Base-by-base conservation (phyloP, 208 protist genomes). In the Trypanosoma congolense region DNA sequence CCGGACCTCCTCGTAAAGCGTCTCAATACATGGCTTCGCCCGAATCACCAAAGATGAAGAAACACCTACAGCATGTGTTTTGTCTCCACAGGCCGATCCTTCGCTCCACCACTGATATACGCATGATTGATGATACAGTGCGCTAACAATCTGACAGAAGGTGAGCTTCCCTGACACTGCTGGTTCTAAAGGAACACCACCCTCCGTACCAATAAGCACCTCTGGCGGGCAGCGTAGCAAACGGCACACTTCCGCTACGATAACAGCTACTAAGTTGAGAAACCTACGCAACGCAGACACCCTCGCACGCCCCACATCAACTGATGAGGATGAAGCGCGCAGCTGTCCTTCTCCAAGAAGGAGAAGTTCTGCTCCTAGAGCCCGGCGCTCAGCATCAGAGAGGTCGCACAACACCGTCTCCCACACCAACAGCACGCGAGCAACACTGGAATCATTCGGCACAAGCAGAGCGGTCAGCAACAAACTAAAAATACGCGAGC, bases 21-120 rank as follows among this genome's bases (percentile, higher is more conserved):
- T 26, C 16, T 16, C 40, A 31, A 49, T 26, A 29, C 3, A 30
- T 19, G n/a, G 18, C 26, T 48, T 36, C 29, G 35, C 21, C 25
- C 19, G 31, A 45, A n/a, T 25, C 12, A 5, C 35, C 40, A n/a
- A n/a, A n/a, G n/a, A n/a, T n/a, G n/a, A n/a, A n/a, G n/a, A n/a
- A n/a, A n/a, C n/a, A n/a, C n/a, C n/a, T n/a, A n/a, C n/a, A n/a
- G n/a, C n/a, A n/a, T n/a, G n/a, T n/a, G n/a, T n/a, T n/a, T n/a
- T n/a, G n/a, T n/a, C n/a, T n/a, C n/a, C n/a, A n/a, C n/a, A n/a
- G n/a, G n/a, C n/a, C n/a, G n/a, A n/a, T 12, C 12, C 33, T 12
- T 38, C 59, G 26, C 36, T 42, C 59, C 59, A 65, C 59, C 59
- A 65, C 50, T 65, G 59, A 45, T 65, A 65, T 9, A 50, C 41